Percentiles rank a stretch among this genome's conserved stretches.
Conservation (phyloP, 2,329 filamentous ascomycete genomes). For the Graphilbum ipis-grandicollis region DNA sequence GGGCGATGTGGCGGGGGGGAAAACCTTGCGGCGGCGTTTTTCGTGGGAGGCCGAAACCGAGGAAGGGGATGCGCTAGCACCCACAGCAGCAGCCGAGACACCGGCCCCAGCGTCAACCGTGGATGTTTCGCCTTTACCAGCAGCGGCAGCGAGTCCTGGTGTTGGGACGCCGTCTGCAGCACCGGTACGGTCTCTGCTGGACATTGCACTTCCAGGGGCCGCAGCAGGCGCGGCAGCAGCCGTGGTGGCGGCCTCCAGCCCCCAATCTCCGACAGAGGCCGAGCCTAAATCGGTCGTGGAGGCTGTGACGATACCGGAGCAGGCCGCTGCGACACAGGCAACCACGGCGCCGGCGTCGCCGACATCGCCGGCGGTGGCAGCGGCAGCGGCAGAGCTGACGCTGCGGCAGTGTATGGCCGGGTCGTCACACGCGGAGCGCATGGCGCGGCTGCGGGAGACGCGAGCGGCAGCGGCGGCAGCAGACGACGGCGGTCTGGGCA, state of each 20-base stretch:
- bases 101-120: background rate
- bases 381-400: slow-evolving; percentile 2
- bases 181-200: slow-evolving; percentile 8
- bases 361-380: background rate
- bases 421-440: slow-evolving; percentile 46
- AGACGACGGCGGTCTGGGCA: slow-evolving; percentile 51
- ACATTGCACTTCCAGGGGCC: slow-evolving; percentile 2
- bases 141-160: background rate
- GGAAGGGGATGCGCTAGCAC: slow-evolving; percentile 4
- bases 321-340: background rate
- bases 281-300: background rate
- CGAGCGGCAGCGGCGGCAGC: slow-evolving; percentile 34
- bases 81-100: background rate
- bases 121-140: background rate
- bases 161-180: background rate
- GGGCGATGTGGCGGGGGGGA: too few species aligned
- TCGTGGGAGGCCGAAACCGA: slow-evolving; percentile 24
- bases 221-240: background rate
- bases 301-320: background rate
- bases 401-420: slow-evolving; percentile 55
- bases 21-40: slow-evolving; percentile 16
- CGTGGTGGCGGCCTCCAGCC: too few species aligned
- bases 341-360: background rate
- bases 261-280: too few species aligned
- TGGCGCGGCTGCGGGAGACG: slow-evolving; percentile 56